Evolutionary conservation across 148 eudicot genomes (phyloP).

Genomic region (Gaultheria prostrata): DNA sequence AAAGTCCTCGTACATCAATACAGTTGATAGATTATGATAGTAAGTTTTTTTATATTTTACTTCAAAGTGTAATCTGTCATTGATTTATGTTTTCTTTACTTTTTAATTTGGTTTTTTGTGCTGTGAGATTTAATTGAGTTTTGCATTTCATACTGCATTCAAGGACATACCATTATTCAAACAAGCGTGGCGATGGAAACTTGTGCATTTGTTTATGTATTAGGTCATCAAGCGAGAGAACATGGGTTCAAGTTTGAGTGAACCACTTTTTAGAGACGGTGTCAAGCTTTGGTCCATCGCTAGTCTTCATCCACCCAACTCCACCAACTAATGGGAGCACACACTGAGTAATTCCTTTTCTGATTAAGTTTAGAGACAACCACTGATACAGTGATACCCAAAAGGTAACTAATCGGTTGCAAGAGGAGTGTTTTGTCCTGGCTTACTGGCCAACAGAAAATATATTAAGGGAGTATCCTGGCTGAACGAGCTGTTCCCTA

Average conservation of each 20-base stretch:
- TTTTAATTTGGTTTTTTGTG: background rate
- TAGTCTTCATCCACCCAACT: background rate
- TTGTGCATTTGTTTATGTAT: background rate
- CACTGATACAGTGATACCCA: background rate
- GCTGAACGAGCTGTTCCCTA: background rate
- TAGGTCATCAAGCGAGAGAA: background rate
- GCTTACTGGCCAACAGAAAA: background rate
- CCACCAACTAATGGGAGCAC: background rate
- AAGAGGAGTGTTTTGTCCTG: background rate
- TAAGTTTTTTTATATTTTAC: slow-evolving; percentile 31
- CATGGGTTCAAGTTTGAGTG: background rate
- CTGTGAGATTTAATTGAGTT: background rate
- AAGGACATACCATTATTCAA: background rate
- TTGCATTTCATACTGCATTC: background rate
- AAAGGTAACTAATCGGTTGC: background rate
- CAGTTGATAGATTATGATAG: slow-evolving; percentile 74
- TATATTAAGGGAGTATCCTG: background rate
- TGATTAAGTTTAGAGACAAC: background rate
- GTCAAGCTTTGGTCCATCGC: background rate
- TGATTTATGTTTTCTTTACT: background rate
- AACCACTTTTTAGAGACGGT: background rate
- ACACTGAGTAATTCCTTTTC: background rate
- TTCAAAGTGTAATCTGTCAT: background rate
- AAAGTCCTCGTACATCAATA: slow-evolving; percentile 28
- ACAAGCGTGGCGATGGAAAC: background rate